Percentiles rank a stretch among this genome's conserved stretches.
Conservation (phyloP, 2,329 filamentous ascomycete species). For the Monosporascus sp. region DNA sequence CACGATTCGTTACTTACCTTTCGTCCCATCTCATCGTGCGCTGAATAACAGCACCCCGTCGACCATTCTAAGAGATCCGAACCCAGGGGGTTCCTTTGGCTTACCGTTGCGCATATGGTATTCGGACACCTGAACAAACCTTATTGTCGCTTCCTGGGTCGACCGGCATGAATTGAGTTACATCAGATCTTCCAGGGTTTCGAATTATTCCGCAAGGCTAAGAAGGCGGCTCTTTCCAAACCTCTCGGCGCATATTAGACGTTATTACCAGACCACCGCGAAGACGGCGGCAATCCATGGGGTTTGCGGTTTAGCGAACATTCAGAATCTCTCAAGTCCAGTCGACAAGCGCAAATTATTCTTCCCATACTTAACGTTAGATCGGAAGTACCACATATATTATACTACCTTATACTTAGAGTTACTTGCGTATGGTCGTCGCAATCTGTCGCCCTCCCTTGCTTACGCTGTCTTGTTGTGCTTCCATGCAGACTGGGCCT, state of each 20-base stretch:
- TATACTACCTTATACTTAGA: not conserved
- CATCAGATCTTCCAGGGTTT: not conserved
- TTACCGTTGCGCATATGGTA: no score
- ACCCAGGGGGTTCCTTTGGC: no score
- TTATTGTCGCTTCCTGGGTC: no score
- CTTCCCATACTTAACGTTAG: not conserved
- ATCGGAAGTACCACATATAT: not conserved
- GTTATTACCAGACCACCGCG: not conserved
- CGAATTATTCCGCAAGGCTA: not conserved
- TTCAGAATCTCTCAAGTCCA: not conserved
- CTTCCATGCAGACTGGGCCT: not conserved
- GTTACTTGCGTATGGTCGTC: not conserved
- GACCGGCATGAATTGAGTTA: no score
- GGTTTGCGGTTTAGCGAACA: not conserved
- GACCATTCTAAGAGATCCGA: no score
- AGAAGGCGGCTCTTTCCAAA: not conserved
- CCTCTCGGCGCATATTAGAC: not conserved
- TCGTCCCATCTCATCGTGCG: no score
- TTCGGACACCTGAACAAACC: no score
- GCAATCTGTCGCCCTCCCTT: not conserved
- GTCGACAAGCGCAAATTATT: not conserved
- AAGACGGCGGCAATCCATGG: not conserved
- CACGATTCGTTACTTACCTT: no score
- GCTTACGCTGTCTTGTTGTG: not conserved
- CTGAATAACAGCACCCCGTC: no score